Evolutionary conservation across 345 rosid species (phyloP).

Genomic region (Gossypium raimondii): DNA sequence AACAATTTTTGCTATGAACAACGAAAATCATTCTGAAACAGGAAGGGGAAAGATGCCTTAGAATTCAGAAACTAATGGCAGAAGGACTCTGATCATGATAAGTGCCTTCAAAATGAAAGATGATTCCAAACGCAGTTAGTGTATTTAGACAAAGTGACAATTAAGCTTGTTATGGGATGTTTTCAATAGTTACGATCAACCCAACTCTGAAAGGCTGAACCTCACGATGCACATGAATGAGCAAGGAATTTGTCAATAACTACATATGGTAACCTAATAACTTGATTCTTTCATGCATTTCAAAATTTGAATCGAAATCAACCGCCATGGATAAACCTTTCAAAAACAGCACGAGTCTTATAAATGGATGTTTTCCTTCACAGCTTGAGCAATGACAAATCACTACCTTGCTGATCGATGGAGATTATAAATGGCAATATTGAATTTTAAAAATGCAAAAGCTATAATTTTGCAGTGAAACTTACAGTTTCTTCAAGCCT

Average conservation of each 20-base stretch:
- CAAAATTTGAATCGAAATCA: neutral
- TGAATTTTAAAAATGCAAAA: constrained; percentile 3
- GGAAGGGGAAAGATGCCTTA: neutral
- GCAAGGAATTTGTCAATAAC: neutral
- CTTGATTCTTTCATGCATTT: no score
- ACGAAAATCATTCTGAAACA: neutral
- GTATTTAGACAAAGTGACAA: neutral
- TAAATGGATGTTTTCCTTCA: neutral
- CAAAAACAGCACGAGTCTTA: neutral
- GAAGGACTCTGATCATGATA: neutral
- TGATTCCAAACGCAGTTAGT: neutral
- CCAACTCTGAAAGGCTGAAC: neutral
- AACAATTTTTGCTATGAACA: neutral
- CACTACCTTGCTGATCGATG: neutral
- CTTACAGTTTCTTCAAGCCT: constrained; percentile 84
- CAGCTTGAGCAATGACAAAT: neutral
- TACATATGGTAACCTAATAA: neutral
- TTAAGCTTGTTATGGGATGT: neutral
- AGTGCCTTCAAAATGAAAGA: neutral
- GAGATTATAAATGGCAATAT: neutral
- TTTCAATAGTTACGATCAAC: neutral
- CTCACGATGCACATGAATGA: neutral
- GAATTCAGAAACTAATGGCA: neutral
- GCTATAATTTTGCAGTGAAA: constrained; percentile 8
- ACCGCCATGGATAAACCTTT: neutral